Percentiles rank a stretch among this genome's conserved stretches.
phyloP scores from a whole-genome alignment of 2,329 filamentous ascomycete genomes.

The Macrophomina pseudophaseolina region DNA sequence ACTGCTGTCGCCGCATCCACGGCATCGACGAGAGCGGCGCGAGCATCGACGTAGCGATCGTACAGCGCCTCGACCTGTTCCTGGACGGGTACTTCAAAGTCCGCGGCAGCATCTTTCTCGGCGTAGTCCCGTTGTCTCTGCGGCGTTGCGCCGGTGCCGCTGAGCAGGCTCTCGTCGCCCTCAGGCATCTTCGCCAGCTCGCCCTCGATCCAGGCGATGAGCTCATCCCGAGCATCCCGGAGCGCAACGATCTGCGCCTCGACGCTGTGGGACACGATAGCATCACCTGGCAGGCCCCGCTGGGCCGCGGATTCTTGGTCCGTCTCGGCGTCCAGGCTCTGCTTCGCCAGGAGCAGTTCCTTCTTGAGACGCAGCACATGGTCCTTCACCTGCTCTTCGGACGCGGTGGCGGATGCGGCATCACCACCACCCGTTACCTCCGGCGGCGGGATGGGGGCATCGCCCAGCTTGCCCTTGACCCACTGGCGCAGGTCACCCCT shows the following conservation, averaged over 20 bases:
- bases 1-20: conserved; percentile 23
- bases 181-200: conserved; percentile 51
- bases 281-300: conserved; percentile 29
- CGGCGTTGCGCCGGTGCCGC: not conserved
- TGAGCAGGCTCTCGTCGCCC: conserved; percentile 37
- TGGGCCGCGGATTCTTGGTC: conserved; percentile 12
- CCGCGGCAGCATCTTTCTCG: not conserved
- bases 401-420: conserved; percentile 31
- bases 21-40: conserved; percentile 32
- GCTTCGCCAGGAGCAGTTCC: conserved; percentile 43
- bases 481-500: conserved; percentile 35
- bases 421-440: conserved; percentile 33
- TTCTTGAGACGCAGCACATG: conserved; percentile 45
- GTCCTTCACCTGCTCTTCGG: conserved; percentile 33
- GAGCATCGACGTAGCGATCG: conserved; percentile 37
- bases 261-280: conserved; percentile 26
- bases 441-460: conserved; percentile 44
- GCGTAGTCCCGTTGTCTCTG: not conserved
- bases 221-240: conserved; percentile 52
- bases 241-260: conserved; percentile 47
- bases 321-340: conserved; percentile 40
- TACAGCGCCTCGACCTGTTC: conserved; percentile 38
- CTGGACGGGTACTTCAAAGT: conserved; percentile 31
- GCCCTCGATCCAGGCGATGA: conserved; percentile 58
- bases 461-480: conserved; percentile 40